Percentiles rank a stretch among this genome's conserved stretches.
Evolutionary conservation across 1,139 yeast species (phyloP).

Genomic region (Geotrichum aggregatum): DNA sequence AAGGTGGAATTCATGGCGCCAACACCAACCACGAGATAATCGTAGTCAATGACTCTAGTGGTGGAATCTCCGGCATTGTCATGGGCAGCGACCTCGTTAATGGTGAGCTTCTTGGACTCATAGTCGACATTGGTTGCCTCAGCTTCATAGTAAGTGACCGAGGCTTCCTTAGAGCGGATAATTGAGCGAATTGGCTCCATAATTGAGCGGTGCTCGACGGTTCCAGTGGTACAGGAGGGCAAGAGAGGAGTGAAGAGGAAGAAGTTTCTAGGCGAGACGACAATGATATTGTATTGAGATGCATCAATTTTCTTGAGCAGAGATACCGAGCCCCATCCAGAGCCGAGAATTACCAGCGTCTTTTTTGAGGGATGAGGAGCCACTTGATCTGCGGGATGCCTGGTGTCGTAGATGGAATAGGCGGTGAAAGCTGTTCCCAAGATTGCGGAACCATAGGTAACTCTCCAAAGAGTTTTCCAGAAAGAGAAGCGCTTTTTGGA

Average conservation of each 20-base stretch:
- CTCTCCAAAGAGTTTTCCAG: constrained; percentile 35
- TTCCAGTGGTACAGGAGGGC: constrained; percentile 92
- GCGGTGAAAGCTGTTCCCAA: constrained; percentile 36
- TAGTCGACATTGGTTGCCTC: constrained; percentile 84
- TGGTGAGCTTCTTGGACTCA: constrained; percentile 53
- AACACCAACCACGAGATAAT: constrained; percentile 80
- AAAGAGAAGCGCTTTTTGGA: constrained; percentile 21
- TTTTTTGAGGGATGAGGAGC: constrained; percentile 58
- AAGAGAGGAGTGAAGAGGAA: constrained; percentile 89
- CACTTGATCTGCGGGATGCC: constrained; percentile 40
- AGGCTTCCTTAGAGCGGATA: constrained; percentile 68
- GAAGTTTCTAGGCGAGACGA: constrained; percentile 91
- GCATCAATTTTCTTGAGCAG: constrained; percentile 82
- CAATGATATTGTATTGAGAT: constrained; percentile 77
- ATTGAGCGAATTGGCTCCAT: constrained; percentile 79
- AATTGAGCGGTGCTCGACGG: constrained; percentile 84
- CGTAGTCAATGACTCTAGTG: constrained; percentile 46
- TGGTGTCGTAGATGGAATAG: constrained; percentile 37
- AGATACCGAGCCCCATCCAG: constrained; percentile 69
- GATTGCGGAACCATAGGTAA: constrained; percentile 34
- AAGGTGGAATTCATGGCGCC: constrained; percentile 92
- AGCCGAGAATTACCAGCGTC: constrained; percentile 82
- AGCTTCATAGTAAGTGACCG: constrained; percentile 84
- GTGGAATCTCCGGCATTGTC: constrained; percentile 14
- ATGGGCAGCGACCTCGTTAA: constrained; percentile 45